Evolutionary conservation across 441 rosid species (phyloP).

Genomic region (Populus hybrid): DNA sequence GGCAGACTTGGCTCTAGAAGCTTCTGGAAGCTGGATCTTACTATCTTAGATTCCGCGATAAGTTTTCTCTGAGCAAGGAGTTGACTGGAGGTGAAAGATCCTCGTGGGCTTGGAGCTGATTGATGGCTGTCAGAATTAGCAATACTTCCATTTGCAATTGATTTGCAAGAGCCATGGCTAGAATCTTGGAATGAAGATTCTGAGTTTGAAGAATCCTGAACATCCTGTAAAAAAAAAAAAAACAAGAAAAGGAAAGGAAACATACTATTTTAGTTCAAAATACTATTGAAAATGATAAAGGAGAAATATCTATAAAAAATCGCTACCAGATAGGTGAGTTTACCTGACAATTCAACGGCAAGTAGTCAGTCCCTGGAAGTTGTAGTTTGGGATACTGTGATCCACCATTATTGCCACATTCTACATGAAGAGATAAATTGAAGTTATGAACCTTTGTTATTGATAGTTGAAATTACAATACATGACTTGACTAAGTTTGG

Average conservation of each 20-base stretch:
- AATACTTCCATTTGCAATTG: conserved; percentile 40
- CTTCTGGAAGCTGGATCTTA: conserved; percentile 91
- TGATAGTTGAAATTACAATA: not conserved
- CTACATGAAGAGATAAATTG: conserved; percentile 33
- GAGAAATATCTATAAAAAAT: not conserved
- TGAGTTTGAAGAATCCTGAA: conserved; percentile 28
- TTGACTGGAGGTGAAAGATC: conserved; percentile 49
- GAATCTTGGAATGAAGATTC: conserved; percentile 30
- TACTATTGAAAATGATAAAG: not conserved
- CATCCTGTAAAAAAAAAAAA: conserved; percentile 30
- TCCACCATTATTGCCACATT: conserved; percentile 56
- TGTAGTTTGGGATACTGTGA: conserved; percentile 71
- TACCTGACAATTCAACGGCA: conserved; percentile 67
- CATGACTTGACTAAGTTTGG: not conserved
- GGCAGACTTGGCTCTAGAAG: conserved; percentile 85
- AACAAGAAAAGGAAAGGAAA: not conserved
- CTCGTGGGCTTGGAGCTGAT: conserved; percentile 39
- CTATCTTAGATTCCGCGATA: conserved; percentile 68
- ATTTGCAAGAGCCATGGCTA: conserved; percentile 23
- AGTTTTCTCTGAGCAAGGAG: conserved; percentile 68
- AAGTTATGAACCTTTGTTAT: not conserved
- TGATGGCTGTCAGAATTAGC: conserved; percentile 42
- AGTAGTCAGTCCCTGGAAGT: conserved; percentile 66
- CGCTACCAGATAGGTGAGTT: conserved; percentile 15
- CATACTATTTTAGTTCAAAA: not conserved